A percentile compares a stretch with the other conserved stretches of the same genome.
These are phyloP conservation scores for Aphanoascus verrucosus DNA, from an alignment of 2,329 filamentous ascomycete species.

Conservation along the genomic window DNA sequence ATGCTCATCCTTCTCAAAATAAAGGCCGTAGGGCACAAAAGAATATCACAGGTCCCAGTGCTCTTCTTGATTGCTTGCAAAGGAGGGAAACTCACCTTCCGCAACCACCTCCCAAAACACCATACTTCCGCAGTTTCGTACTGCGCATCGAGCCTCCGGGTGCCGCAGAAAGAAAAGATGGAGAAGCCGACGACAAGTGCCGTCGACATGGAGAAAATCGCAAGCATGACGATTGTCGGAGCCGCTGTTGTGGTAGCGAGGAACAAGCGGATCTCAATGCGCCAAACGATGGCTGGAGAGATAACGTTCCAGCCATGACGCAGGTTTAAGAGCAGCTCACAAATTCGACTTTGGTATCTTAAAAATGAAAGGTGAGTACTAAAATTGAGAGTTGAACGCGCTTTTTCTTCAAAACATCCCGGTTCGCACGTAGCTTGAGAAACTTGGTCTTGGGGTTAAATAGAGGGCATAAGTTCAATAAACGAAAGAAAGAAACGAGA, in stretches of 20 bases:
- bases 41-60: not conserved
- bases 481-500: no score
- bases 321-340: no score
- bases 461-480: no score
- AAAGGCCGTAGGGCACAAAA: no score
- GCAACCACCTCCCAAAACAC: not conserved
- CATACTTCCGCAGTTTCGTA: no score
- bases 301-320: not conserved
- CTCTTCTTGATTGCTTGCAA: not conserved
- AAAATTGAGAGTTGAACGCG: no score
- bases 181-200: not conserved
- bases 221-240: not conserved
- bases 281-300: not conserved
- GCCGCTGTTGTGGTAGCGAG: not conserved
- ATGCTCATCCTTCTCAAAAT: not conserved
- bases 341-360: no score
- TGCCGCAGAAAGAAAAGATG: not conserved
- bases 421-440: no score
- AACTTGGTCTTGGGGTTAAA: no score
- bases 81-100: not conserved
- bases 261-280: not conserved
- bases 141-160: not conserved
- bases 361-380: no score
- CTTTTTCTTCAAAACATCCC: no score
- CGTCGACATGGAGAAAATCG: not conserved